A percentile compares a stretch with the other conserved stretches of the same genome.
Evolutionary conservation across 2,329 filamentous ascomycete species (phyloP).

Genomic region (Stylonectria norvegica): DNA sequence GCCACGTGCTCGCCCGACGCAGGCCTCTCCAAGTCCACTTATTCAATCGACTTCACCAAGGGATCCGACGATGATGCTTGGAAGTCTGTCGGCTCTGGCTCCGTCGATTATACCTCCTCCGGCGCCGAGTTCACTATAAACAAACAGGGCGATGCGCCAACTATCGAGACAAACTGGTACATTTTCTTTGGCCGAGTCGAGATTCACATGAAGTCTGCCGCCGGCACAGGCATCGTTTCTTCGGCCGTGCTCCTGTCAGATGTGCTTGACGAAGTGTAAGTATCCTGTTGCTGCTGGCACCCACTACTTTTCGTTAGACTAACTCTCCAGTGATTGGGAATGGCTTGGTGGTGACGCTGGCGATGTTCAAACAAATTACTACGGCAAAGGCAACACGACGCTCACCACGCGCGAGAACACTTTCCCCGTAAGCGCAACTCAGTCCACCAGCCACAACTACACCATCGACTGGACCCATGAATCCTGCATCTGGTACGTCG

Average conservation of each 20-base stretch:
- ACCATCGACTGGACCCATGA: constrained; percentile 63
- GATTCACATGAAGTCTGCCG: constrained; percentile 65
- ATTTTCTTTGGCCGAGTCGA: constrained; percentile 80
- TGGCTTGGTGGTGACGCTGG: constrained; percentile 64
- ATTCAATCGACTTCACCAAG: constrained; percentile 19
- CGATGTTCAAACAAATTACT: constrained; percentile 76
- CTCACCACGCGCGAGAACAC: constrained; percentile 57
- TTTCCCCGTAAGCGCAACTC: constrained; percentile 32
- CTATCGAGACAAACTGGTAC: constrained; percentile 69
- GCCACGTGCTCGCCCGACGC: constrained; percentile 11
- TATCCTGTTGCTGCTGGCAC: not conserved
- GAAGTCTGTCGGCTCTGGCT: constrained; percentile 16
- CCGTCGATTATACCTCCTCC: constrained; percentile 15
- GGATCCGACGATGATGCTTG: constrained; percentile 21
- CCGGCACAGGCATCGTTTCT: constrained; percentile 73
- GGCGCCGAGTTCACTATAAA: constrained; percentile 51
- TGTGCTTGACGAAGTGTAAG: constrained; percentile 53
- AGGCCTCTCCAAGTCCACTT: constrained; percentile 15
- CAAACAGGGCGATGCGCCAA: constrained; percentile 52
- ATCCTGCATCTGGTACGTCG: constrained; percentile 57
- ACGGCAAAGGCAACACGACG: constrained; percentile 64
- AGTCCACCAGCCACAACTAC: constrained; percentile 57
- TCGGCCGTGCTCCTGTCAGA: constrained; percentile 74
- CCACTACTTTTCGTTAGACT: not conserved
- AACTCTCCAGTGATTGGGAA: constrained; percentile 59